Base-by-base conservation (phyloP, 2,329 filamentous ascomycete species). In the Trichophyton verrucosum region DNA sequence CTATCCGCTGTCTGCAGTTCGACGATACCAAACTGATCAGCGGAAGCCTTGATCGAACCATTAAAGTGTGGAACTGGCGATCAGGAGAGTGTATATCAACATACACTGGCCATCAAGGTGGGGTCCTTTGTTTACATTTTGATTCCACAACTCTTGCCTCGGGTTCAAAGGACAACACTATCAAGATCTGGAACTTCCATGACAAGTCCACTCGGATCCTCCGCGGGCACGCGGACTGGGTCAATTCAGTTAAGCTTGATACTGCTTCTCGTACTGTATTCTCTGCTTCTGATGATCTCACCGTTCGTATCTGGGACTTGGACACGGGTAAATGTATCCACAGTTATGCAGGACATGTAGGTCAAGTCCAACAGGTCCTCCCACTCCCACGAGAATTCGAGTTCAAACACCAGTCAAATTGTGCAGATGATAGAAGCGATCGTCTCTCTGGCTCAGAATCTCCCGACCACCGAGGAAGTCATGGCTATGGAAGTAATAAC, bases 51-150 rank as follows among this genome's bases (percentile, higher is more conserved):
- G 94, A 97, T 72, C 82, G 84, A 57, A 95, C 87, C 3, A 82
- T 99, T 68, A 91, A 89, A 71, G 85, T 99, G 38, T 99, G 94
- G 94, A 95, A 99, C 70, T 96, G 91, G 91, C 84, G 88, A 64
- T 96, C 90, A 0, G 94, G 94, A 55, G 84, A 90, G 67, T 91
- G 89, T 67, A 81, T 96, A 61, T 88, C 86, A 57, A 95, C 87
- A 0, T 85, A 95, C 60, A 81, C 82, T 11, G 87, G 87, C 22
- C 94, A 97, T 70, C 83, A 80, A 17, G 86, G 86, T 40, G 91
- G 91, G 11, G 88, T 99, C 27, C 87, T 97, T 64, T 86, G 86
- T 22, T 81, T 97, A 7, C 88, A 97, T 74, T 95, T 95, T 71
- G 89, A 91, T 63, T 86, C 84, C 20, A 88, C 88, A 61, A 85